These are phyloP conservation scores for Verticillium dahliae DNA, from an alignment of 2,329 filamentous ascomycete genomes.

Conservation along the genomic window DNA sequence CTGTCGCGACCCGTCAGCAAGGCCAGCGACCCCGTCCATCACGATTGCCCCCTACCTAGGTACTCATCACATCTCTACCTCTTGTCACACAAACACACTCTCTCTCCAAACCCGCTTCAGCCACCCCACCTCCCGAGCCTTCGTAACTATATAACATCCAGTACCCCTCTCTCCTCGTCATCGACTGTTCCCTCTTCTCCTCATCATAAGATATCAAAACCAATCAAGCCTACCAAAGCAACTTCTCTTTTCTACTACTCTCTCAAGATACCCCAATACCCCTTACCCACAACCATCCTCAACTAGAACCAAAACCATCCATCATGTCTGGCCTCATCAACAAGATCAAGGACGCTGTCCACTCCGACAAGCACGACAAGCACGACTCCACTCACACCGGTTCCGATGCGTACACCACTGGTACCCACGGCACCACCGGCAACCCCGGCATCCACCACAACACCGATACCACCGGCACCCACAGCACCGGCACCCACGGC, in stretches of 20 bases:
- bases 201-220: conserved; percentile 10
- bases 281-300: neutral
- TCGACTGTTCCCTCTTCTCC: neutral
- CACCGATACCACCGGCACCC: conserved; percentile 5
- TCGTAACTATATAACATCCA: conserved; percentile 10
- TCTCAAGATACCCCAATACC: conserved; percentile 12
- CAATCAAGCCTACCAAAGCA: conserved; percentile 7
- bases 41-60: neutral
- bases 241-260: conserved; percentile 5
- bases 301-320: conserved; percentile 13
- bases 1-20: neutral
- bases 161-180: conserved; percentile 2
- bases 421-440: conserved; percentile 16
- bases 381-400: conserved; percentile 12
- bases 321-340: conserved; percentile 52
- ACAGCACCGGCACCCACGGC: conserved; percentile 7
- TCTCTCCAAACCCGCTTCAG: neutral
- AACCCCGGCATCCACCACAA: conserved; percentile 30
- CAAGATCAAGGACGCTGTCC: conserved; percentile 53
- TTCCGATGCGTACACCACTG: conserved; percentile 10
- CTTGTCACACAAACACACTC: neutral
- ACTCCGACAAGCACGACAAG: conserved; percentile 30
- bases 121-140: neutral
- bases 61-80: too few species aligned
- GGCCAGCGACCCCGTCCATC: neutral